A percentile compares a stretch with the other conserved stretches of the same genome.
Evolutionary conservation across 225 moss, liverwort and hornwort species (phyloP).

Genomic region (Polytrichum commune): DNA sequence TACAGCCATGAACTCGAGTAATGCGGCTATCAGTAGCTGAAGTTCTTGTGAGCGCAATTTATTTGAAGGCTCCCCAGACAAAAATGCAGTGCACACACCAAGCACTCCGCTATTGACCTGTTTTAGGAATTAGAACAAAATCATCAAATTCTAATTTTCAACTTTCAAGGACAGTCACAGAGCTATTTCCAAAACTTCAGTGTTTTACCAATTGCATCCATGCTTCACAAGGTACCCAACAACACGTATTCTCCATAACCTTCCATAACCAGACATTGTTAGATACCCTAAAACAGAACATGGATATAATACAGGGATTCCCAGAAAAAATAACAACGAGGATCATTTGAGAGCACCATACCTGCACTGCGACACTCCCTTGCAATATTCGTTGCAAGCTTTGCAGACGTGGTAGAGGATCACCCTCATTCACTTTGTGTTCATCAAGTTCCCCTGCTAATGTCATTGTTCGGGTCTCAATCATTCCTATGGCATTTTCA

Average conservation of each 20-base stretch:
- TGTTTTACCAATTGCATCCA: background rate
- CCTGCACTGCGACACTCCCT: constrained; percentile 99
- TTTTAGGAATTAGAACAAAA: background rate
- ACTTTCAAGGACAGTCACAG: background rate
- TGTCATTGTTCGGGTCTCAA: constrained; percentile 85
- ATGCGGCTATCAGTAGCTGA: constrained; percentile 94
- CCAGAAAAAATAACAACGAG: background rate
- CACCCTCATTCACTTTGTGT: constrained; percentile 79
- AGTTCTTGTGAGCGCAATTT: constrained; percentile 92
- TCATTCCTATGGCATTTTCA: constrained; percentile 99
- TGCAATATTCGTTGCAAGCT: constrained; percentile 96
- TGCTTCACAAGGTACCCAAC: background rate
- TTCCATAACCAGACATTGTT: background rate
- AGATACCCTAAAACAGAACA: background rate
- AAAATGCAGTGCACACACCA: constrained; percentile 97
- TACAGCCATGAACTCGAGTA: constrained; percentile 97
- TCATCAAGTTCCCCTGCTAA: constrained; percentile 90
- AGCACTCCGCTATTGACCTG: constrained; percentile 99
- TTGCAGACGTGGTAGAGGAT: constrained; percentile 85
- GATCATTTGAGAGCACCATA: constrained; percentile 8
- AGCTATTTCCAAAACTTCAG: background rate
- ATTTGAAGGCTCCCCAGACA: constrained; percentile 90
- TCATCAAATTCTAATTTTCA: background rate
- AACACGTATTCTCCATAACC: background rate
- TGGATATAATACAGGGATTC: background rate